Conservation (phyloP, 768 basidiomycete species). For the Dentipellis fragilis region DNA sequence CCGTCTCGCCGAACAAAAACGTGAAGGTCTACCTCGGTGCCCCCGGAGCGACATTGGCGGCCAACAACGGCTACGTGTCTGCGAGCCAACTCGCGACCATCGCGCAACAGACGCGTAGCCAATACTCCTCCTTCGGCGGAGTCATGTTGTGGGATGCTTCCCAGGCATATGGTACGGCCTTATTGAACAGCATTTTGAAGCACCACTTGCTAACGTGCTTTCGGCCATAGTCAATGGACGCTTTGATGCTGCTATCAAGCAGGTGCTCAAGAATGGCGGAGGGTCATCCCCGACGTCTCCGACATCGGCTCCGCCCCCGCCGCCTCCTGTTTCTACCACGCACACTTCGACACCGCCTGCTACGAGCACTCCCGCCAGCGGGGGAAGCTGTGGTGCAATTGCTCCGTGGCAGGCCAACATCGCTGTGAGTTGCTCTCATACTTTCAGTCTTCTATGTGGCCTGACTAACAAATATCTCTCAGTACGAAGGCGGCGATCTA, state of each 20-base stretch:
- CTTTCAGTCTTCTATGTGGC: too few species aligned
- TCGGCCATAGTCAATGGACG: conserved; percentile 28
- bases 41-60: conserved; percentile 45
- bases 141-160: conserved; percentile 35
- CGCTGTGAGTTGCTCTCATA: conserved; percentile 24
- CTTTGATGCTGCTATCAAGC: conserved; percentile 33
- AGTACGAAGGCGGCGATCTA: conserved; percentile 35
- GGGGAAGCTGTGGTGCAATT: conserved; percentile 30
- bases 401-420: conserved; percentile 28
- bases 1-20: conserved; percentile 43
- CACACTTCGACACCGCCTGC: conserved; percentile 17
- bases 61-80: conserved; percentile 48
- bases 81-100: conserved; percentile 36
- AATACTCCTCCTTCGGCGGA: conserved; percentile 59
- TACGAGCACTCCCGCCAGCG: not conserved
- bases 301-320: not conserved
- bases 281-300: conserved; percentile 10
- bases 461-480: not conserved
- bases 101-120: conserved; percentile 38
- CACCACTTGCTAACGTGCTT: not conserved
- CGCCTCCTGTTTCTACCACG: conserved; percentile 2
- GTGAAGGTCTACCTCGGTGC: conserved; percentile 61
- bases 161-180: conserved; percentile 16
- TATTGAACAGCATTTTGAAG: not conserved
- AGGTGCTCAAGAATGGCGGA: conserved; percentile 22